A percentile compares a stretch with the other conserved stretches of the same genome.
phyloP scores from a whole-genome alignment of 495 filamentous ascomycete species.

The Penicillium waksmanii region DNA sequence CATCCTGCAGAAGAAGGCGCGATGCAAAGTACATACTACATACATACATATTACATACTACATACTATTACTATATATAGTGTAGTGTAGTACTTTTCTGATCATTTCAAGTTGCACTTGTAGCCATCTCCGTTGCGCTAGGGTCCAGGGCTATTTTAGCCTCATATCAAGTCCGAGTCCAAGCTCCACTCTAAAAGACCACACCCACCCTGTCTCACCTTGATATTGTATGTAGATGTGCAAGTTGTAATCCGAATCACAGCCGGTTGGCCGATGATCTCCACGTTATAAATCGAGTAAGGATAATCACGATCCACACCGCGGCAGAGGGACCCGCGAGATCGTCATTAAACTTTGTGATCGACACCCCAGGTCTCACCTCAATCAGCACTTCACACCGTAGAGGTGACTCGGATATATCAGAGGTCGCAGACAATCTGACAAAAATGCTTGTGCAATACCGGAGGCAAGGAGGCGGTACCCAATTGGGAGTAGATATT shows the following conservation, averaged over 20 bases:
- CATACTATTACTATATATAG: not conserved
- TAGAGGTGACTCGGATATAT: too few species aligned
- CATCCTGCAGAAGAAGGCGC: not conserved
- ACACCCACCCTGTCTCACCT: too few species aligned
- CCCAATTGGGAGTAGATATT: too few species aligned
- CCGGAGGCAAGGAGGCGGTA: too few species aligned
- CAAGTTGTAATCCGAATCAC: too few species aligned
- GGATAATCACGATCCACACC: slow-evolving; percentile 7
- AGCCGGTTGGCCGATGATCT: not conserved
- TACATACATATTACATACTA: not conserved
- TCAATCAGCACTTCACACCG: not conserved
- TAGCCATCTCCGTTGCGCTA: too few species aligned
- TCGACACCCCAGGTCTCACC: slow-evolving; percentile 5
- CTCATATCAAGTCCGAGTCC: too few species aligned
- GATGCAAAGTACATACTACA: not conserved
- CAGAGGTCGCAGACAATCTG: too few species aligned
- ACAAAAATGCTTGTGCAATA: too few species aligned
- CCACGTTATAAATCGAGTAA: slow-evolving; percentile 5
- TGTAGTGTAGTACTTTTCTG: not conserved
- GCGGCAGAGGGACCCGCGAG: slow-evolving; percentile 3
- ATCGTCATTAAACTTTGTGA: slow-evolving; percentile 1
- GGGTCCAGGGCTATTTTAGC: too few species aligned
- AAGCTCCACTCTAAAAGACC: too few species aligned
- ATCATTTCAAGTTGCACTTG: not conserved
- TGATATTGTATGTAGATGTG: too few species aligned